Evolutionary conservation across 768 basidiomycete species (phyloP), one percentile per base, ranked within the genome.

Genomic region (Inosperma sp.): DNA sequence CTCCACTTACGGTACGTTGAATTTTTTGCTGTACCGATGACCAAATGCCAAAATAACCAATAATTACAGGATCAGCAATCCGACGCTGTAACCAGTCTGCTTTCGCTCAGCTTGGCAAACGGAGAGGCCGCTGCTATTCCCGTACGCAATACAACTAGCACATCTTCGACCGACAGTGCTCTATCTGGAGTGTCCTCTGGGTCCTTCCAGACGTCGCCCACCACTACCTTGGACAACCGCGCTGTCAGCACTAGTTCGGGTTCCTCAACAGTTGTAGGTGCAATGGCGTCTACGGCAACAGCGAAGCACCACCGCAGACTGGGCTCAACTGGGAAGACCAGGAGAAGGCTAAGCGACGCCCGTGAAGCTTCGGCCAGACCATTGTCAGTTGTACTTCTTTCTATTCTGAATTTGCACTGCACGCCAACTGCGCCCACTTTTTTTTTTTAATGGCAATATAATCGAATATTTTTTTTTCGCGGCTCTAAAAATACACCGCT

Each of bases 261-360:
- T 14, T 17, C 27, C 6, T 40, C 41, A 10, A 26, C 41, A 10
- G 10, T 13, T 7, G 3, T 43, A 27, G 30, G 16, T 55, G 50
- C 67, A 39, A 58, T 59, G 8, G 55, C 66, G 6, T 65, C 64
- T 34, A 56, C 62, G 46, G 58, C 49, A 52, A 65, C 64, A 25
- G 57, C 63, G 45, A 79, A 70, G 59, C 72, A 85, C 58, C 85
- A 88, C 64, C 81, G 88, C 47, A 75, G 87, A 14, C 68, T 88
- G 16, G 82, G 85, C 14, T 88, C 87, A 0, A 76, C 81, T 9
- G 83, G 86, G 16, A 81, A 86, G 66, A 73, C 79, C 21, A 80
- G 81, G 62, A 76, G 88, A 58, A 73, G 88, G 50, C 64, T 88
- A 56, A 88, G 86, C 65, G 88, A 90, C 65, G 88, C 87, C 21